phyloP scores from a whole-genome alignment of 2,329 filamentous ascomycete species.

The Rhinocladiella mackenziei region DNA sequence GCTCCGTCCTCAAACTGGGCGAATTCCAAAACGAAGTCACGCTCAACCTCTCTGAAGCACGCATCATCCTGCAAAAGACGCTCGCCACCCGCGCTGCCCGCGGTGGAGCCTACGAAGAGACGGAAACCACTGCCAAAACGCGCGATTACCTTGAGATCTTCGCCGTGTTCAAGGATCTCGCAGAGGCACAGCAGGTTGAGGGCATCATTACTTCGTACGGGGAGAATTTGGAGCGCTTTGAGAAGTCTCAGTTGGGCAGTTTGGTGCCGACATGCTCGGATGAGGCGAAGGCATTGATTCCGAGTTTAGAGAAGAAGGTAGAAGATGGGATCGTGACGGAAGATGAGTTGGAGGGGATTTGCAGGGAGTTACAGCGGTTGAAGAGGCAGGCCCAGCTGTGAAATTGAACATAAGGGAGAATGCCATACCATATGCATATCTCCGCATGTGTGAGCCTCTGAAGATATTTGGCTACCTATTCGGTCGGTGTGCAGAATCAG shows the following conservation, averaged over 20 bases:
- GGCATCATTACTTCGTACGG: conserved; percentile 74
- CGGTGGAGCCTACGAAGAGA: conserved; percentile 40
- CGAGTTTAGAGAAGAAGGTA: conserved; percentile 83
- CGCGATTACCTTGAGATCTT: conserved; percentile 92
- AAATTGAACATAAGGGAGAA: not conserved
- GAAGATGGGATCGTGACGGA: conserved; percentile 50
- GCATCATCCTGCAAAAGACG: conserved; percentile 86
- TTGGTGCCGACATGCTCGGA: conserved; percentile 89
- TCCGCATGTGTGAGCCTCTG: too few relatives aligned
- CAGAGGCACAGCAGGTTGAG: conserved; percentile 92
- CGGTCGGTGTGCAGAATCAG: too few relatives aligned
- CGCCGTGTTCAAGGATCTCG: conserved; percentile 90
- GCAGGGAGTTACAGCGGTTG: conserved; percentile 87
- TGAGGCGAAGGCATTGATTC: conserved; percentile 94
- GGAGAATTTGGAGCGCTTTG: conserved; percentile 77
- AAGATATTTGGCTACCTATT: not conserved
- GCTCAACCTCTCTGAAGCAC: conserved; percentile 85
- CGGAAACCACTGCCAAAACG: conserved; percentile 71
- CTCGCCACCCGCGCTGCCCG: conserved; percentile 55
- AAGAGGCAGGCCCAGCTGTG: conserved; percentile 30
- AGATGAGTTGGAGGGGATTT: conserved; percentile 77
- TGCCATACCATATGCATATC: too few relatives aligned
- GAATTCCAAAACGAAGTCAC: conserved; percentile 92
- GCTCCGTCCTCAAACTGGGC: conserved; percentile 75
- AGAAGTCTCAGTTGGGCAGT: conserved; percentile 75